These are phyloP conservation scores for Dysphania ambrosioides DNA, from an alignment of 148 eudicot genomes.

Conservation along the genomic window DNA sequence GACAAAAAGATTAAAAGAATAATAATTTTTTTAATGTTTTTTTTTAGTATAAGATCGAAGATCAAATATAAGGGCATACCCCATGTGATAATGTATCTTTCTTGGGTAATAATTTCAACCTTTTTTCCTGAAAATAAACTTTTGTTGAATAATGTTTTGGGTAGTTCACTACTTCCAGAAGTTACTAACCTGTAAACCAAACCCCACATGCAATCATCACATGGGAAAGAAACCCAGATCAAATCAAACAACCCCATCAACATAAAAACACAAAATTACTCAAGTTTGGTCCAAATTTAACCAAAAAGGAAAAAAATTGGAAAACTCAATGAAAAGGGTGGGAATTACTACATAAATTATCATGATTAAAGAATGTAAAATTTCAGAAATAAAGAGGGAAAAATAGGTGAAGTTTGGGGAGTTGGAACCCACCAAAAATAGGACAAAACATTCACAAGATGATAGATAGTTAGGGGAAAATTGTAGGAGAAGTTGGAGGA, in stretches of 20 bases:
- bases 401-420: no score
- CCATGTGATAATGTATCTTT: constrained; percentile 43
- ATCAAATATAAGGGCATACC: constrained; percentile 17
- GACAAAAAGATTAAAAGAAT: constrained; percentile 35
- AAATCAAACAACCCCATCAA: constrained; percentile 16
- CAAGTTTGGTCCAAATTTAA: neutral
- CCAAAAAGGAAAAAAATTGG: neutral
- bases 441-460: neutral
- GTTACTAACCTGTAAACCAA: constrained; percentile 17
- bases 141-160: no score
- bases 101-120: constrained; percentile 28
- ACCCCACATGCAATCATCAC: constrained; percentile 24
- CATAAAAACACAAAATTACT: neutral
- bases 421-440: constrained; percentile 9
- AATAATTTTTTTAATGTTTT: neutral
- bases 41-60: neutral
- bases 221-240: constrained; percentile 27
- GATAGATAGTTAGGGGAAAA: neutral
- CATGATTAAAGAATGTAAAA: neutral
- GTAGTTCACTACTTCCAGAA: constrained; percentile 28
- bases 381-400: no score
- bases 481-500: neutral
- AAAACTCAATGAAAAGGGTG: neutral
- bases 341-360: neutral
- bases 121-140: neutral